Base-by-base conservation (phyloP, 768 basidiomycete species). In the Panellus pusillus region DNA sequence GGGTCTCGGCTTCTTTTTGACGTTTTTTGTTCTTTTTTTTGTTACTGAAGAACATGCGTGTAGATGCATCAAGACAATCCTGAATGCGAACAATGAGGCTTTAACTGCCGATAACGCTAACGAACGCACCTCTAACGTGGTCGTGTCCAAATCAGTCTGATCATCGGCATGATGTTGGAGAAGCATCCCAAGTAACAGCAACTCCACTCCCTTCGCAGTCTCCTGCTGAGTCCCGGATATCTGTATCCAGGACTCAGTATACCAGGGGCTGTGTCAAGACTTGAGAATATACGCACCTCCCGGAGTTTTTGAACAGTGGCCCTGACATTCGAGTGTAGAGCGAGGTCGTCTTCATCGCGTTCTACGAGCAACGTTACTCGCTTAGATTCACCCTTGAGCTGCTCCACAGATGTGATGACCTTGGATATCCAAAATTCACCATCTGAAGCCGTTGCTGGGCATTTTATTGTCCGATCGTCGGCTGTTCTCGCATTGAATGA, bases 391-490 rank as follows among this genome's bases (percentile, higher is more conserved):
- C 75, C 72, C 66, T 89, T 84, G 27, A 95, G 66, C 41, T 64
- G 53, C 44, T 73, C 70, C 51, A 90, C 76, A 12, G 76, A 81
- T 6, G 72, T 66, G 11, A 93, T 73, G 9, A 83, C 80, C 63
- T 83, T 83, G 3, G 82, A 77, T 9, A 89, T 74, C 93, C 93
- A 97, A 56, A 91, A 82, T 61, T 86, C 79, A 27, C 91, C 91
- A 53, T 90, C 80, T 7, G 83, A 79, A 35, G 87, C 81, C 18
- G 81, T 80, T 2, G 81, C 87, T 15, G 79, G 67, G n/a, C 76
- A 65, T 65, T 84, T 88, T 18, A 68, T 68, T 1, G 76, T 68
- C 57, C 80, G 83, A 38, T 82, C 80, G 32, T 74, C 82, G 64
- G 58, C 74, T 55, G 39, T 29, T 13, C 52, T 24, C 24, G 18